Conservation (phyloP, 164 flowering plant genomes). For the Nymphaea colorata region DNA sequence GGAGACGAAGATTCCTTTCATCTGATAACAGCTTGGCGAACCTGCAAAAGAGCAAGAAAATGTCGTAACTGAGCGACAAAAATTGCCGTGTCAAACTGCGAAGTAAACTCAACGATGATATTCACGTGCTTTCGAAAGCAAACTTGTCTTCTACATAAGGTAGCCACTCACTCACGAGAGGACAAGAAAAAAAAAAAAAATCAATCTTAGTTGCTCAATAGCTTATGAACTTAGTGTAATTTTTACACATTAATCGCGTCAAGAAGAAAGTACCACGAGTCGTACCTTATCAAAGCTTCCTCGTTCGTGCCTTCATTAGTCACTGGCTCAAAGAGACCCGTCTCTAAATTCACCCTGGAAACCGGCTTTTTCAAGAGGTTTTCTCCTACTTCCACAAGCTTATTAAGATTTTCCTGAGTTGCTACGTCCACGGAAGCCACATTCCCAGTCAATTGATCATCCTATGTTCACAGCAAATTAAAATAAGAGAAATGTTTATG, state of each 20-base stretch:
- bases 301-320: slow-evolving; percentile 34
- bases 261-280: not conserved
- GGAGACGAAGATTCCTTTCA: slow-evolving; percentile 12
- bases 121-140: not conserved
- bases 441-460: slow-evolving; percentile 29
- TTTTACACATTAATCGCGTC: not conserved
- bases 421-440: slow-evolving; percentile 29
- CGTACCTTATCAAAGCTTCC: slow-evolving; percentile 24
- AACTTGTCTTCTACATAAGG: not conserved
- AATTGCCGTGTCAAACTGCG: not conserved
- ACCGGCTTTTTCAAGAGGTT: slow-evolving; percentile 30
- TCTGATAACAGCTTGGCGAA: slow-evolving; percentile 35
- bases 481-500: not conserved
- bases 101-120: not conserved
- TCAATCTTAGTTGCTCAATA: too few species aligned
- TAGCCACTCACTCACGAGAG: too few species aligned
- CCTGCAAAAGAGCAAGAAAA: not conserved
- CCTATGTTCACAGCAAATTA: slow-evolving; percentile 13
- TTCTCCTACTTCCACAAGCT: slow-evolving; percentile 27
- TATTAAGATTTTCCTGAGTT: slow-evolving; percentile 24
- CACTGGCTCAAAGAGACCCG: slow-evolving; percentile 21
- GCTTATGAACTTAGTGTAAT: too few species aligned
- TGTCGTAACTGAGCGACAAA: not conserved
- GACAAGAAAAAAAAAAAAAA: too few species aligned
- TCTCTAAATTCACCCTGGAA: slow-evolving; percentile 34